Base-by-base conservation (phyloP, 306 rosid species). In the Acacia melanoxylon region DNA sequence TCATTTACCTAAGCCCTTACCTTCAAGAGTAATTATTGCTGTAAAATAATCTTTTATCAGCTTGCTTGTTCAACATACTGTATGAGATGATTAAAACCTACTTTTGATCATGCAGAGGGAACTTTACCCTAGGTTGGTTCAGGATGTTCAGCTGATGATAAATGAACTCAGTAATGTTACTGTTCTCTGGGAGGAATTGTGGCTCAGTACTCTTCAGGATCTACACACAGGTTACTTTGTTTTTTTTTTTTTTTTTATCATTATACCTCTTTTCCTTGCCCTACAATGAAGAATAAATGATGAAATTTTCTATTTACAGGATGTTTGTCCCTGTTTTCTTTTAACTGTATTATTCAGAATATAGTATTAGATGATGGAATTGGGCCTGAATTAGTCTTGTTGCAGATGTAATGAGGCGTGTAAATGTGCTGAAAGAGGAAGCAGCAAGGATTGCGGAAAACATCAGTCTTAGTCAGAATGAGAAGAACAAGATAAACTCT, bases 201-300 rank as follows among this genome's bases (percentile, higher is more conserved):
- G 98, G 98, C 97, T 94, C 76, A 86, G 97, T 84, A 94, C 98
- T 72, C 98, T 94, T 85, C 98, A 94, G 90, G 98, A 94, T 91
- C 92, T 94, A 82, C 98, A 94, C 75, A 89, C 95, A 80, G 98
- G 98, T 94, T 83, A 61, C 58, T 35, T 83, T 77, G 80, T 24
- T 76, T 65, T 81, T 81, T 68, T 62, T 68, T 83, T 77, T 83
- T 24, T 76, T 65, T 81, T 81, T 68, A 67, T 68, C 27, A 68
- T 42, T 74, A 71, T 78, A 84, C 72, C 74, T 73, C 25, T 75
- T 78, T 65, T 68, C 49, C 45, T 83, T 46, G 78, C 80, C 71
- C 75, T 72, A 12, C 42, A 27, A 22, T 25, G 35, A 12, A 40
- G 9, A 68, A 56, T 62, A 75, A 46, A 19, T 70, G 73, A 49